Conservation (phyloP, 2,329 filamentous ascomycete species). For the Arthrinium phaeospermum region DNA sequence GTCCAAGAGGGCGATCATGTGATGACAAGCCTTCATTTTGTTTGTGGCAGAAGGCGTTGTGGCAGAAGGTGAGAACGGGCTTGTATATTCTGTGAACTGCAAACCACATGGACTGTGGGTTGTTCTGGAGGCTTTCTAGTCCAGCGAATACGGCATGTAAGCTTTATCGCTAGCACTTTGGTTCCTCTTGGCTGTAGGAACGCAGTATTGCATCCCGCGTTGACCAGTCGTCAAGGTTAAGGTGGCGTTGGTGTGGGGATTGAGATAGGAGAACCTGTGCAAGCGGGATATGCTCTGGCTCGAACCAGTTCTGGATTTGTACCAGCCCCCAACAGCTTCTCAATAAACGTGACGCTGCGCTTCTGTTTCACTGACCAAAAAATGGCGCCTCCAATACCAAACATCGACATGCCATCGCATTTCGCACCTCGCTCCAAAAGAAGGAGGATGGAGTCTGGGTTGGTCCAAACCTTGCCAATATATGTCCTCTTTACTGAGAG, state of each 20-base stretch:
- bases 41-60: background rate
- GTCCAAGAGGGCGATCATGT: background rate
- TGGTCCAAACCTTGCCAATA: background rate
- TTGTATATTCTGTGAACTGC: background rate
- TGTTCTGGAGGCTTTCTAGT: background rate
- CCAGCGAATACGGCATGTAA: background rate
- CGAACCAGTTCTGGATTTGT: too few species aligned
- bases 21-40: background rate
- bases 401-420: background rate
- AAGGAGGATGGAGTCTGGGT: background rate
- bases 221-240: background rate
- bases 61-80: background rate
- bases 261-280: background rate
- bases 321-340: background rate
- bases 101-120: background rate
- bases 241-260: conserved; percentile 5
- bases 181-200: background rate
- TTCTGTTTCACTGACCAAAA: background rate
- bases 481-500: too few species aligned
- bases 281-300: background rate
- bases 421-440: background rate
- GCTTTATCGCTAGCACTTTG: background rate
- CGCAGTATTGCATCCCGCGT: background rate
- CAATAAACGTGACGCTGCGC: background rate
- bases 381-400: background rate